These are phyloP conservation scores for Phytophthora podocarpi DNA, from an alignment of 352 stramenopile species.

Conservation along the genomic window DNA sequence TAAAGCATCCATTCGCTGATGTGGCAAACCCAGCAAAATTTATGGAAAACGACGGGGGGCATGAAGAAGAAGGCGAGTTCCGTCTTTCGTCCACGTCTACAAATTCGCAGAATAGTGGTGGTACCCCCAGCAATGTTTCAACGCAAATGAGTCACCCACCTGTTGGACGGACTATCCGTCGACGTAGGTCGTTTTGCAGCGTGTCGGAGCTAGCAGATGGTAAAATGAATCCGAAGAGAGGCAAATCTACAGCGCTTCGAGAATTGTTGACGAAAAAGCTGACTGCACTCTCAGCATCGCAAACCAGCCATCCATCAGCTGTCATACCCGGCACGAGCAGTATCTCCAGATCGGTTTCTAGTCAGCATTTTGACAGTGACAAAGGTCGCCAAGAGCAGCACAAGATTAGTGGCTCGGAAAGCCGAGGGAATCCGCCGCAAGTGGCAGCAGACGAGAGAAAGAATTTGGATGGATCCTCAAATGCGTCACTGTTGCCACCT, in stretches of 20 bases:
- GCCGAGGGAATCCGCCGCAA: constrained; percentile 17
- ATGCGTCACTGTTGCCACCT: constrained; percentile 3
- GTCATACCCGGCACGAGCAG: constrained; percentile 2
- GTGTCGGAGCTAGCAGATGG: constrained; percentile 57
- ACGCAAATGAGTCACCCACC: constrained; percentile 30
- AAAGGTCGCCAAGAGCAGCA: constrained; percentile 24
- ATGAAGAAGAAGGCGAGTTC: constrained; percentile 12
- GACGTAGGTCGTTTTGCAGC: constrained; percentile 75
- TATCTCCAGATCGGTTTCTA: constrained; percentile 30
- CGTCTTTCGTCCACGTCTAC: constrained; percentile 27
- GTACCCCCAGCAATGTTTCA: constrained; percentile 28
- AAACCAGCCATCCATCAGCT: constrained; percentile 18
- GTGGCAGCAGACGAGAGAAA: constrained; percentile 13
- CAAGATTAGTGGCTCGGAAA: constrained; percentile 13
- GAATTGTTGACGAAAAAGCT: constrained; percentile 66
- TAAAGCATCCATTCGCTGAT: constrained; percentile 54
- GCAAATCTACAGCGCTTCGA: constrained; percentile 50
- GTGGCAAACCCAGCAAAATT: constrained; percentile 23
- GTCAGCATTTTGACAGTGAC: constrained; percentile 31
- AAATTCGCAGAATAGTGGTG: constrained; percentile 33
- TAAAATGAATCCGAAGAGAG: constrained; percentile 42
- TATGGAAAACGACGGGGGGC: constrained; percentile 10
- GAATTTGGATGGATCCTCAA: constrained; percentile 13
- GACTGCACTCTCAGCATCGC: constrained; percentile 27
- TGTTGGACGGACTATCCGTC: constrained; percentile 51